Percentiles rank a stretch among this genome's conserved stretches.
Conservation (phyloP, 768 basidiomycete species). For the Kwoniella newhampshirensis region DNA sequence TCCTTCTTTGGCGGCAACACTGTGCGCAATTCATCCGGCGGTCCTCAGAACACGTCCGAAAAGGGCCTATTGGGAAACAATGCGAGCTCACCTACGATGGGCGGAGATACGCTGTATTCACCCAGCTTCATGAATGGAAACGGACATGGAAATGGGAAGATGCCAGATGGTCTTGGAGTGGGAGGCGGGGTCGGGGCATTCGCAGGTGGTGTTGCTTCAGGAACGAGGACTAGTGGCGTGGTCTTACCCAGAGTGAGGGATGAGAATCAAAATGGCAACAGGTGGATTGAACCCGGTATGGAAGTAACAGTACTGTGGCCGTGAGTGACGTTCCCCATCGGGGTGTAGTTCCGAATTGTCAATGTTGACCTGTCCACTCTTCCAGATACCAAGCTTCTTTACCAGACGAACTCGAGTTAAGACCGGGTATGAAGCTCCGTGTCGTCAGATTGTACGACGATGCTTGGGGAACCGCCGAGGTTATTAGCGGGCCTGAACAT, state of each 20-base stretch:
- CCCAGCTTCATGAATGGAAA: conserved; percentile 3
- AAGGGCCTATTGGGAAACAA: conserved; percentile 36
- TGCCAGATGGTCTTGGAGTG: conserved; percentile 4
- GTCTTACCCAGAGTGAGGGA: conserved; percentile 49
- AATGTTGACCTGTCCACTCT: neutral
- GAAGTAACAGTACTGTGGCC: conserved; percentile 52
- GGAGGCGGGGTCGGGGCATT: conserved; percentile 17
- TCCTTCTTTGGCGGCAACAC: conserved; percentile 17
- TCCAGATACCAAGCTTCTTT: conserved; percentile 45
- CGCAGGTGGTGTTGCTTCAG: conserved; percentile 14
- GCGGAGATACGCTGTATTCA: conserved; percentile 39
- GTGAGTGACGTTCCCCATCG: conserved; percentile 31
- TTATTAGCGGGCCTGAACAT: conserved; percentile 30
- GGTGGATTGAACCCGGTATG: conserved; percentile 46
- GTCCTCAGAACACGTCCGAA: conserved; percentile 26
- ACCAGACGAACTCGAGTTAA: conserved; percentile 51
- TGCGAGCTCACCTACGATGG: conserved; percentile 36
- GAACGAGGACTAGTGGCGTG: conserved; percentile 35
- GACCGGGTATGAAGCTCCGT: conserved; percentile 50
- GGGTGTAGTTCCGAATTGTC: no score
- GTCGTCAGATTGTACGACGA: conserved; percentile 52
- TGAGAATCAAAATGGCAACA: conserved; percentile 48
- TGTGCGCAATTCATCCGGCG: neutral
- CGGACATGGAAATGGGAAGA: conserved; percentile 3
- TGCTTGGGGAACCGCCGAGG: conserved; percentile 51